phyloP scores from a whole-genome alignment of 495 filamentous ascomycete genomes.

The Aspergillus mulundensis region DNA sequence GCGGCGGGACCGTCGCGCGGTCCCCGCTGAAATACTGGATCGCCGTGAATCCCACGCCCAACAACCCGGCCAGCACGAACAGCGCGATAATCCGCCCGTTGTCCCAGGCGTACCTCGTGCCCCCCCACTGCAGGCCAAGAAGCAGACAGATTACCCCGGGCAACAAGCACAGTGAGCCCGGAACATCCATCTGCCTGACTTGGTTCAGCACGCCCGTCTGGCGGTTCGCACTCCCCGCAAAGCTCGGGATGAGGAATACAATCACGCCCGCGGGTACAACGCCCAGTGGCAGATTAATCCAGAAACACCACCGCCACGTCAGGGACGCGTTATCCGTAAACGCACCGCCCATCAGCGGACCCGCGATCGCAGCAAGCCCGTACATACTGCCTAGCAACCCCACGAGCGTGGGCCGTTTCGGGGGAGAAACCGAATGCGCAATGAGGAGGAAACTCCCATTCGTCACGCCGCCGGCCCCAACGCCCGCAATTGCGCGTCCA shows the following conservation, averaged over 20 bases:
- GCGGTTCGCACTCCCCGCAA: conserved; percentile 11
- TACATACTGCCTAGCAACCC: conserved; percentile 65
- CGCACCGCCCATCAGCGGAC: conserved; percentile 58
- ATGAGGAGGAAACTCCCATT: not conserved
- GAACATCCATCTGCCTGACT: conserved; percentile 23
- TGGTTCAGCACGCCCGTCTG: conserved; percentile 9
- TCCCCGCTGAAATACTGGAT: conserved; percentile 44
- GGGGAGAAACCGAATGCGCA: conserved; percentile 52
- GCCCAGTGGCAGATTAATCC: conserved; percentile 67
- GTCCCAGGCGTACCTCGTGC: conserved; percentile 40
- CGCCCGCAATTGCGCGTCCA: conserved; percentile 72
- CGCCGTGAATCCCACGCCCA: conserved; percentile 39
- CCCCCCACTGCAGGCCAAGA: conserved; percentile 41
- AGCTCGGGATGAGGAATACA: conserved; percentile 40
- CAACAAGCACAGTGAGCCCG: conserved; percentile 27
- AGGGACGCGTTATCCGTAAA: conserved; percentile 45
- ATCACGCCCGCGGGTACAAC: conserved; percentile 53
- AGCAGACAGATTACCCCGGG: conserved; percentile 33
- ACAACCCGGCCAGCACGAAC: conserved; percentile 43
- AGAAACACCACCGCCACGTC: conserved; percentile 83
- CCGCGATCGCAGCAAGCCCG: conserved; percentile 63
- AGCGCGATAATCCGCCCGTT: conserved; percentile 50
- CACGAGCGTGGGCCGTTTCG: conserved; percentile 58
- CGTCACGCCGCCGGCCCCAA: conserved; percentile 66
- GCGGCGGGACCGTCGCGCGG: conserved; percentile 51